A percentile compares a stretch with the other conserved stretches of the same genome.
Evolutionary conservation across 2,329 filamentous ascomycete genomes (phyloP).

Genomic region (Clonostachys rosea): DNA sequence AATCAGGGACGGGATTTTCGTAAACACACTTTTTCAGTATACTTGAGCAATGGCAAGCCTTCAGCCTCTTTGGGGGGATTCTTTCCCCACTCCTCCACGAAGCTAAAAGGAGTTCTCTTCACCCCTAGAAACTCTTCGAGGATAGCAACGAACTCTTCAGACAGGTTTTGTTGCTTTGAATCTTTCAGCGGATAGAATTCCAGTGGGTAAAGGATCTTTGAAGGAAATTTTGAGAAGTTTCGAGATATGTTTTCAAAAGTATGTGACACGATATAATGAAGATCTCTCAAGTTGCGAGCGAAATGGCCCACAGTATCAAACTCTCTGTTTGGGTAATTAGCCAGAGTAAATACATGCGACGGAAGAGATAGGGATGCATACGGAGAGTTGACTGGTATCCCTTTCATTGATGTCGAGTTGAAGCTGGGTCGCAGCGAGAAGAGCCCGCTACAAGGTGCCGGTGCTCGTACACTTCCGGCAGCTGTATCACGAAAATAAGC

Average conservation of each 20-base stretch:
- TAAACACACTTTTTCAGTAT: constrained; percentile 15
- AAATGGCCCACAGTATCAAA: constrained; percentile 13
- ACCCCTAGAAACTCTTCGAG: constrained; percentile 13
- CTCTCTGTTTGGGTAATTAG: constrained; percentile 1
- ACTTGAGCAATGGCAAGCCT: constrained; percentile 13
- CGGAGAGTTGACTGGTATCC: constrained; percentile 9
- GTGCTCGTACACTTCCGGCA: constrained; percentile 10
- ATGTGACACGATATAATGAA: constrained; percentile 10
- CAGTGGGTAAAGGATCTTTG: background rate
- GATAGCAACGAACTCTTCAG: constrained; percentile 12
- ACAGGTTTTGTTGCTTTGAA: background rate
- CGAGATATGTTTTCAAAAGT: constrained; percentile 8
- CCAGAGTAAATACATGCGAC: no score
- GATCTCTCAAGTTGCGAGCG: constrained; percentile 15
- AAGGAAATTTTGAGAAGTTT: background rate
- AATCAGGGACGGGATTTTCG: no score
- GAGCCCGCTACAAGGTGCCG: constrained; percentile 15
- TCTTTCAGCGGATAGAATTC: background rate
- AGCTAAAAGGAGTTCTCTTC: constrained; percentile 9
- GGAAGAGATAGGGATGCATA: constrained; percentile 3
- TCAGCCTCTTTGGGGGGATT: constrained; percentile 11
- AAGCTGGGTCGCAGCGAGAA: constrained; percentile 19
- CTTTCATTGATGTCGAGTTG: constrained; percentile 5
- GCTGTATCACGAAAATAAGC: constrained; percentile 11
- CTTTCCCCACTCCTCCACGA: constrained; percentile 11